Conservation (phyloP, 805 yeast genomes). For the Barnettozyma populi region DNA sequence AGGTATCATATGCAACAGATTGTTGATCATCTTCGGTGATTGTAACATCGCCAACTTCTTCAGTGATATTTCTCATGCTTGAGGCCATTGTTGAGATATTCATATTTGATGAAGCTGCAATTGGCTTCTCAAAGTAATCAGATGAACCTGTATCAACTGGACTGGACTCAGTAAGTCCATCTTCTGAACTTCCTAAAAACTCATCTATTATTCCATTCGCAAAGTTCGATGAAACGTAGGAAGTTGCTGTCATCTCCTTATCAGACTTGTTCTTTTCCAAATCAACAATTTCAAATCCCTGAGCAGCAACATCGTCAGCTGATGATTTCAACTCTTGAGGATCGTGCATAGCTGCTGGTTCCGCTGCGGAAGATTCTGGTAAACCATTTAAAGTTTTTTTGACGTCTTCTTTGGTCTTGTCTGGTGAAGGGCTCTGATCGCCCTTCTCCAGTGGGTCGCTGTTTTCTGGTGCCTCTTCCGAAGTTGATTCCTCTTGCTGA, state of each 20-base stretch:
- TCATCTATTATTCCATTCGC: constrained; percentile 23
- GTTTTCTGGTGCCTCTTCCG: neutral
- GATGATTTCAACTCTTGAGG: constrained; percentile 5
- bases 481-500: neutral
- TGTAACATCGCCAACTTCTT: constrained; percentile 23
- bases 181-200: constrained; percentile 20
- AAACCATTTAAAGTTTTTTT: neutral
- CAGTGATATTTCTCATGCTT: constrained; percentile 16
- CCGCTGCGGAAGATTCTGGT: constrained; percentile 11
- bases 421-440: neutral
- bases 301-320: constrained; percentile 11
- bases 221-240: constrained; percentile 22
- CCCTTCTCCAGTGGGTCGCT: neutral
- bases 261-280: neutral
- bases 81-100: constrained; percentile 22
- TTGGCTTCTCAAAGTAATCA: constrained; percentile 21
- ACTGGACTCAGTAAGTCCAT: constrained; percentile 7
- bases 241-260: constrained; percentile 8
- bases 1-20: neutral
- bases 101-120: constrained; percentile 26
- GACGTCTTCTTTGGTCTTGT: neutral
- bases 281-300: constrained; percentile 3
- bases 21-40: constrained; percentile 18
- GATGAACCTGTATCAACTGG: constrained; percentile 7
- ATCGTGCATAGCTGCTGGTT: constrained; percentile 2